Percentiles rank a stretch among this genome's conserved stretches.
phyloP scores from a whole-genome alignment of 2,329 filamentous ascomycete species.

The Paracoccidioides brasiliensis region DNA sequence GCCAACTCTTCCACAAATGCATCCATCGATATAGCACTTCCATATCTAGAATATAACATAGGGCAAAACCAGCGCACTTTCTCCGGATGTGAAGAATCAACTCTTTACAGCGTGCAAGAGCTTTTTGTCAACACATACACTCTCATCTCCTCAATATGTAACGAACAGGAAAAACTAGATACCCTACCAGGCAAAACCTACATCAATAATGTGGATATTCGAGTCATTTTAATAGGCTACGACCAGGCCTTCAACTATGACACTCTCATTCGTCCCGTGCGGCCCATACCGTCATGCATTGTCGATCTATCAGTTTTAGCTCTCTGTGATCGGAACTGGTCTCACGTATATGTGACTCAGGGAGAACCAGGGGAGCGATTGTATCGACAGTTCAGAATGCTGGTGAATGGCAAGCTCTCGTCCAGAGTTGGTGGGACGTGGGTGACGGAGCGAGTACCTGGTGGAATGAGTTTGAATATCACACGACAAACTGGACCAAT shows the following conservation, averaged over 20 bases:
- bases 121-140: slow-evolving; percentile 1
- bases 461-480: slow-evolving; percentile 4
- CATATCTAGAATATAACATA: slow-evolving; percentile 1
- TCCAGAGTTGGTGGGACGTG: slow-evolving; percentile 4
- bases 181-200: background rate
- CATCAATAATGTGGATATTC: background rate
- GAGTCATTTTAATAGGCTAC: background rate
- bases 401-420: slow-evolving; percentile 4
- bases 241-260: slow-evolving; percentile 2
- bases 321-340: slow-evolving; percentile 5
- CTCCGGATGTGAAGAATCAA: background rate
- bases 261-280: background rate
- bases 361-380: slow-evolving; percentile 6
- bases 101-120: background rate
- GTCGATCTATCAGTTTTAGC: slow-evolving; percentile 5
- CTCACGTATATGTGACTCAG: slow-evolving; percentile 5
- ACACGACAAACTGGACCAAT: slow-evolving; percentile 4
- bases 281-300: slow-evolving; percentile 1
- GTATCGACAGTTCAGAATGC: slow-evolving; percentile 3
- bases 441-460: slow-evolving; percentile 3
- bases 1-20: background rate
- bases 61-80: background rate
- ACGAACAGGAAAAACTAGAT: background rate
- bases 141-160: slow-evolving; percentile 3
- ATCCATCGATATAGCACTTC: slow-evolving; percentile 1